phyloP scores from a whole-genome alignment of 2,329 filamentous ascomycete genomes.

The Raffaelea deltoideospora region DNA sequence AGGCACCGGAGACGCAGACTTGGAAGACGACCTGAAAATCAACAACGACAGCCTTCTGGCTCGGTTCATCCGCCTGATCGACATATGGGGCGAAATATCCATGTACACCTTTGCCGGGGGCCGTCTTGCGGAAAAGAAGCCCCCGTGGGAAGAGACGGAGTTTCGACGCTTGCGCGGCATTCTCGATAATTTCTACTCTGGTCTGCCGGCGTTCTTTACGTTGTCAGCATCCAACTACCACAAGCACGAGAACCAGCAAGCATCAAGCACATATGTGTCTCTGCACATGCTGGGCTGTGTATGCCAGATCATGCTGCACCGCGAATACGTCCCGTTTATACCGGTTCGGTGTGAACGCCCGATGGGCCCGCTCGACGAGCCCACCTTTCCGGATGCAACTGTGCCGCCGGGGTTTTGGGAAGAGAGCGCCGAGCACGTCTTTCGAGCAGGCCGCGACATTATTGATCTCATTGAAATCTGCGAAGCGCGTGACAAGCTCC shows the following conservation, averaged over 20 bases:
- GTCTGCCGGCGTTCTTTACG: conserved; percentile 39
- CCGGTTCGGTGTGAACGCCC: conserved; percentile 37
- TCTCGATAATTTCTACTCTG: conserved; percentile 35
- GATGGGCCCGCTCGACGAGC: conserved; percentile 42
- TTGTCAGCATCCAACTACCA: conserved; percentile 47
- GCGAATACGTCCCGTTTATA: conserved; percentile 54
- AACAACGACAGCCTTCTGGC: conserved; percentile 31
- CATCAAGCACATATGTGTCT: conserved; percentile 48
- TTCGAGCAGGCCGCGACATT: conserved; percentile 46
- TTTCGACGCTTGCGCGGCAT: conserved; percentile 38
- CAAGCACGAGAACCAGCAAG: conserved; percentile 48
- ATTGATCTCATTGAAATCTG: conserved; percentile 49
- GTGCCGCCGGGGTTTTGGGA: conserved; percentile 45
- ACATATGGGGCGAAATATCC: conserved; percentile 44
- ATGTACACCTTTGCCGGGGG: conserved; percentile 37
- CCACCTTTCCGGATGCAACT: conserved; percentile 32
- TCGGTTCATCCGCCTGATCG: conserved; percentile 40
- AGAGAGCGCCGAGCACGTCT: conserved; percentile 44
- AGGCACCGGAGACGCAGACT: not conserved
- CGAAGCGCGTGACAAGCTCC: conserved; percentile 38
- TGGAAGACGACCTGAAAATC: conserved; percentile 6
- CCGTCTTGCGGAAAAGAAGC: conserved; percentile 30
- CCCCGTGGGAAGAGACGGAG: conserved; percentile 43
- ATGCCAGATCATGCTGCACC: conserved; percentile 52
- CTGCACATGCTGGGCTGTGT: conserved; percentile 52